Conservation (phyloP, 2,329 filamentous ascomycete genomes). For the Aspergillus alliaceus region DNA sequence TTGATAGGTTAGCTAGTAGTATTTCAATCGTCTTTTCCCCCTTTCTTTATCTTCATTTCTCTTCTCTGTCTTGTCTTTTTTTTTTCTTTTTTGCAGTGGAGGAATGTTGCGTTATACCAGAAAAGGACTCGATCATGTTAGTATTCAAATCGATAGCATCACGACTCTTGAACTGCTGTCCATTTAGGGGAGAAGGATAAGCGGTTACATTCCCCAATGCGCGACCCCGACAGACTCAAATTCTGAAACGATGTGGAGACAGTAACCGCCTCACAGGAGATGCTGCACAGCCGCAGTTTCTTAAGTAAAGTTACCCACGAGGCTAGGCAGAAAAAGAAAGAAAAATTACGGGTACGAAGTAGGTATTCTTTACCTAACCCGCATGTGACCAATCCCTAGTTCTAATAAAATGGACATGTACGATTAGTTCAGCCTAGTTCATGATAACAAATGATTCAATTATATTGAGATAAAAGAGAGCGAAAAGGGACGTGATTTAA, state of each 20-base stretch:
- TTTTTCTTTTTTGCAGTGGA: neutral
- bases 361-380: neutral
- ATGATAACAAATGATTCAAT: neutral
- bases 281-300: slow-evolving; percentile 12
- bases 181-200: neutral
- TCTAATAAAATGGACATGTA: too few species aligned
- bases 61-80: too few species aligned
- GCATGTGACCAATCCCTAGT: neutral
- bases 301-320: neutral
- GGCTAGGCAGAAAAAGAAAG: neutral
- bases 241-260: slow-evolving; percentile 18
- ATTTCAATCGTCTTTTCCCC: too few species aligned
- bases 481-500: neutral
- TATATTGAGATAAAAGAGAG: too few species aligned
- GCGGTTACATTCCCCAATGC: neutral
- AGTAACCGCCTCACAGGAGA: slow-evolving; percentile 8
- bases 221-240: slow-evolving; percentile 5
- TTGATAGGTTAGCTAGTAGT: neutral
- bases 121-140: neutral
- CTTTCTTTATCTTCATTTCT: too few species aligned
- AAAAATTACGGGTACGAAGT: neutral
- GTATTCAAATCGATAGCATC: too few species aligned
- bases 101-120: neutral
- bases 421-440: too few species aligned
- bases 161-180: neutral